Conservation (phyloP, 306 rosid species). For the Cyclanthera cordifolia region DNA sequence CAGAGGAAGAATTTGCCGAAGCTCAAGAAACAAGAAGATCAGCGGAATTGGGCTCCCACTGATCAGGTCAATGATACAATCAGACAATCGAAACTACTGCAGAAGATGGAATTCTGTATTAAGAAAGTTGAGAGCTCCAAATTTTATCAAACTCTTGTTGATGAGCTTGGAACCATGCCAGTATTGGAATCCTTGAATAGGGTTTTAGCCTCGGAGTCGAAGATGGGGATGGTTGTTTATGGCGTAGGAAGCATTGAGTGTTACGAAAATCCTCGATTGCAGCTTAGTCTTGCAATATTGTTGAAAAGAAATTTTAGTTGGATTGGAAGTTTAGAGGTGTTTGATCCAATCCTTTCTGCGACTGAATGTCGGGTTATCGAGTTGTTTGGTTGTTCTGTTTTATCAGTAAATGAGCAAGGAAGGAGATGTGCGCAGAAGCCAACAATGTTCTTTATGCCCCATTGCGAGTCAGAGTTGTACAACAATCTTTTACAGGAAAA, state of each 20-base stretch:
- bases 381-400: slow-evolving; percentile 48
- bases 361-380: slow-evolving; percentile 45
- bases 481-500: slow-evolving; percentile 64
- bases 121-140: slow-evolving; percentile 37
- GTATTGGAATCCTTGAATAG: slow-evolving; percentile 22
- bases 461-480: slow-evolving; percentile 69
- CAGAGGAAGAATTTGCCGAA: slow-evolving; percentile 24
- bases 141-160: slow-evolving; percentile 37
- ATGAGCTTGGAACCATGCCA: slow-evolving; percentile 34
- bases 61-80: slow-evolving; percentile 33
- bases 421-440: slow-evolving; percentile 43
- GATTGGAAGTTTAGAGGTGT: slow-evolving; percentile 57
- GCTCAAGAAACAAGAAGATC: slow-evolving; percentile 19
- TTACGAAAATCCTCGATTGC: slow-evolving; percentile 54
- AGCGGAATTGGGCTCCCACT: slow-evolving; percentile 44
- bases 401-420: slow-evolving; percentile 58
- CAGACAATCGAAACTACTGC: slow-evolving; percentile 38
- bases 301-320: slow-evolving; percentile 40
- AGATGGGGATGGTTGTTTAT: slow-evolving; percentile 63
- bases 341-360: slow-evolving; percentile 73
- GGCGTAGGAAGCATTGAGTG: slow-evolving; percentile 78
- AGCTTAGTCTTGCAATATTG: slow-evolving; percentile 53
- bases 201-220: slow-evolving; percentile 36
- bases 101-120: slow-evolving; percentile 26
- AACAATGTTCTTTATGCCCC: slow-evolving; percentile 76